These are phyloP conservation scores for Arthrobotrys musiformis DNA, from an alignment of 2,329 filamentous ascomycete species.

Conservation along the genomic window DNA sequence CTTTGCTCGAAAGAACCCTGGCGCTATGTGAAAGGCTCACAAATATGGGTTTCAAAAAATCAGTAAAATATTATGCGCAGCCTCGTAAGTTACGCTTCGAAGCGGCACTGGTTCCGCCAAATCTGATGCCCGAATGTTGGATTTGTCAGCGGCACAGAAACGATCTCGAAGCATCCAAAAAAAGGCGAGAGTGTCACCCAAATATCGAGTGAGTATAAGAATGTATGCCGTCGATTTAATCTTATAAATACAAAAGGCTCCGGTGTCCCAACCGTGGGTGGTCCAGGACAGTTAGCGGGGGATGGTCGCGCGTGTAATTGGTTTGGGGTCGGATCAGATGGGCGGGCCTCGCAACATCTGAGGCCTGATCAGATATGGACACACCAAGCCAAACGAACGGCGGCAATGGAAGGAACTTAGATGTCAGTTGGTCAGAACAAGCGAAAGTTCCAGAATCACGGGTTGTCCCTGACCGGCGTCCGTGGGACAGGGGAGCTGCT, in stretches of 20 bases:
- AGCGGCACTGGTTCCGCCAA: background rate
- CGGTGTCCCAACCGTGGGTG: background rate
- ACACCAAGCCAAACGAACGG: background rate
- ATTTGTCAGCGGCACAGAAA: slow-evolving; percentile 45
- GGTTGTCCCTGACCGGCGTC: slow-evolving; percentile 13
- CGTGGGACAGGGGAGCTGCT: background rate
- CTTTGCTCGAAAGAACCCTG: background rate
- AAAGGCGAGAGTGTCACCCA: background rate
- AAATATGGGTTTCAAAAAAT: slow-evolving; percentile 4
- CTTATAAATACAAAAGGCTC: slow-evolving; percentile 7
- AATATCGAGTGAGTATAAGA: background rate
- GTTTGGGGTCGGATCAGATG: slow-evolving; percentile 42
- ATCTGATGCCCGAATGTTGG: background rate
- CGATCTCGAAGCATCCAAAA: slow-evolving; percentile 46
- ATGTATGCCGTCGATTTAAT: background rate
- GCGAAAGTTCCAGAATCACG: slow-evolving; percentile 52
- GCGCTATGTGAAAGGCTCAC: background rate
- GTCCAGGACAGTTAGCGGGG: background rate
- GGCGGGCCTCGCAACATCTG: slow-evolving; percentile 16
- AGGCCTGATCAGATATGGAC: slow-evolving; percentile 26
- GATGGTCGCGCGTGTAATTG: slow-evolving; percentile 27
- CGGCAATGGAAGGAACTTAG: slow-evolving; percentile 1
- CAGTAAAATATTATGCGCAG: background rate
- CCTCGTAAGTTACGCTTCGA: background rate
- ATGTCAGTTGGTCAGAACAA: slow-evolving; percentile 30